Evolutionary conservation across 2,329 filamentous ascomycete genomes (phyloP).

Genomic region (Diaporthe citrichinensis): DNA sequence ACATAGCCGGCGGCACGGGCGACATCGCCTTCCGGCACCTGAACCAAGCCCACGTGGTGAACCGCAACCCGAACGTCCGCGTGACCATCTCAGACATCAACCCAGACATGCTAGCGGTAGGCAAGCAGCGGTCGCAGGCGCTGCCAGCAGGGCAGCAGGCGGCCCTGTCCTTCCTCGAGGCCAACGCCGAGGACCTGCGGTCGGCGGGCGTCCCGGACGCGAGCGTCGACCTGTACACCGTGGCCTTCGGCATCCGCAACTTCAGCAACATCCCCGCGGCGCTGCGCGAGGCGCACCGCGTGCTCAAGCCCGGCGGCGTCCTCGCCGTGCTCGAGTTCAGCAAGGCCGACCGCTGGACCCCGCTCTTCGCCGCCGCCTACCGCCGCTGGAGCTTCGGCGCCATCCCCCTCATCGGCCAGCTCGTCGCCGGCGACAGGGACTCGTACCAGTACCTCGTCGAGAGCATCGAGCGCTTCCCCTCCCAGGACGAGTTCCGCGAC

Average conservation of each 20-base stretch:
- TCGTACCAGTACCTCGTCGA: conserved; percentile 99
- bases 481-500: conserved; percentile 83
- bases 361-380: conserved; percentile 86
- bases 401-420: conserved; percentile 94
- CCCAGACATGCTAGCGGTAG: conserved; percentile 64
- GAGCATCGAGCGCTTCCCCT: conserved; percentile 95
- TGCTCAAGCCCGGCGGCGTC: conserved; percentile 93
- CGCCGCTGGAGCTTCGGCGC: conserved; percentile 96
- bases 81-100: conserved; percentile 62
- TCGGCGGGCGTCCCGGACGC: conserved; percentile 70
- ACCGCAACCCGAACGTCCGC: conserved; percentile 71
- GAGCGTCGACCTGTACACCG: conserved; percentile 95
- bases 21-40: conserved; percentile 98
- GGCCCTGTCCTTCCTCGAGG: conserved; percentile 83
- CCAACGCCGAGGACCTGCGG: conserved; percentile 86
- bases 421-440: conserved; percentile 93
- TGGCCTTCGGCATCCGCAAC: conserved; percentile 97
- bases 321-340: conserved; percentile 98
- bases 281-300: conserved; percentile 85
- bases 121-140: conserved; percentile 57
- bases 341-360: conserved; percentile 78
- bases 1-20: conserved; percentile 96
- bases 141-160: conserved; percentile 49
- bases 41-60: conserved; percentile 85
- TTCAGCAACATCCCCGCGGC: conserved; percentile 93